Conservation (phyloP, 768 basidiomycete species). For the Erythrobasidium yunnanense region DNA sequence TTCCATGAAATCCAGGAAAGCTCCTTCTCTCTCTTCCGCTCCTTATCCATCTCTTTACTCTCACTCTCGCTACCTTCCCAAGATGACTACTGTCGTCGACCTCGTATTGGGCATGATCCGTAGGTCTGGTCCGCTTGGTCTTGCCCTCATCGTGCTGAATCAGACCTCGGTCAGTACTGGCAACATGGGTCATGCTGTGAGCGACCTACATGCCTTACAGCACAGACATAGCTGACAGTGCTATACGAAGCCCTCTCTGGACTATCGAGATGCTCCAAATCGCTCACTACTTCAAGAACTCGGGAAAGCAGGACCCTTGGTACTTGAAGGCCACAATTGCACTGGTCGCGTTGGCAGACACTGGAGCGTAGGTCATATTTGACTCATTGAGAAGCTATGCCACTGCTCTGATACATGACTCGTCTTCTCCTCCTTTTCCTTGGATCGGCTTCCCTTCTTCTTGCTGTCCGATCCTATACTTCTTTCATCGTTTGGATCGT, state of each 20-base stretch:
- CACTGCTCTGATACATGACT: too few relatives aligned
- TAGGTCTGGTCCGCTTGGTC: not conserved
- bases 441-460: too few relatives aligned
- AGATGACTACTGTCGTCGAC: too few relatives aligned
- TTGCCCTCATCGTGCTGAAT: not conserved
- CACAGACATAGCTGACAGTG: not conserved
- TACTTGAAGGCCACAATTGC: not conserved
- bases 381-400: too few relatives aligned
- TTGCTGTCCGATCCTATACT: too few relatives aligned
- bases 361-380: too few relatives aligned
- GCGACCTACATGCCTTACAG: not conserved
- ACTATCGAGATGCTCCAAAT: not conserved
- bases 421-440: too few relatives aligned
- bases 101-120: not conserved
- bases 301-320: not conserved
- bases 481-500: too few relatives aligned
- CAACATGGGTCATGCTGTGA: not conserved
- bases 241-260: not conserved
- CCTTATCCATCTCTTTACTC: too few relatives aligned
- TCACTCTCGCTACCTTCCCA: too few relatives aligned
- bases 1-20: too few relatives aligned
- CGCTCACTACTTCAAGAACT: not conserved
- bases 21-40: too few relatives aligned
- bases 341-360: not conserved
- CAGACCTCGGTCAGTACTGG: not conserved